Conservation (phyloP, 2,329 filamentous ascomycete species). For the Orbilia brochopaga region DNA sequence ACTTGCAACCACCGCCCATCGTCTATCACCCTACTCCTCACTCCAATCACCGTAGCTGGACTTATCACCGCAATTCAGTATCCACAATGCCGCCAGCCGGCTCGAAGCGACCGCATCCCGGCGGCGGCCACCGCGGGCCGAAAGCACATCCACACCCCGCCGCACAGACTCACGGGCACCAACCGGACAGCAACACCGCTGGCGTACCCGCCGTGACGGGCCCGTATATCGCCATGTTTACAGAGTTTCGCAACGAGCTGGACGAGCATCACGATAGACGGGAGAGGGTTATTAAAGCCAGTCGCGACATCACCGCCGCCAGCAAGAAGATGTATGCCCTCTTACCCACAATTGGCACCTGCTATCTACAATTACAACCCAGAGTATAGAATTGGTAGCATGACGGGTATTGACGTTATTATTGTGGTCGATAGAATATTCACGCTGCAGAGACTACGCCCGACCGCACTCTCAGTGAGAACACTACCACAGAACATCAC, state of each 20-base stretch:
- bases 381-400: too few relatives aligned
- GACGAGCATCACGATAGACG: constrained; percentile 93
- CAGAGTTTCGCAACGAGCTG: constrained; percentile 80
- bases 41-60: too few relatives aligned
- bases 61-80: too few relatives aligned
- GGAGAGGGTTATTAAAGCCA: constrained; percentile 87
- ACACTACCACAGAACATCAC: constrained; percentile 71
- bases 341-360: neutral
- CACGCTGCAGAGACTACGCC: constrained; percentile 58
- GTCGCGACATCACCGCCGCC: constrained; percentile 86
- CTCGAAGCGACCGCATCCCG: constrained; percentile 29
- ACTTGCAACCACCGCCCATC: too few relatives aligned
- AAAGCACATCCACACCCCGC: constrained; percentile 12
- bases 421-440: constrained; percentile 72
- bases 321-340: constrained; percentile 88
- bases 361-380: too few relatives aligned
- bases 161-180: neutral
- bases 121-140: constrained; percentile 23
- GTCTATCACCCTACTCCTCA: too few relatives aligned
- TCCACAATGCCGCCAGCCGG: constrained; percentile 31
- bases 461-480: constrained; percentile 58
- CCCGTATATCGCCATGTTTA: constrained; percentile 71
- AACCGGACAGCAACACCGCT: constrained; percentile 11
- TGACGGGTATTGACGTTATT: too few relatives aligned
- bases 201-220: too few relatives aligned